These are phyloP conservation scores for Spizellomyces sp. DNA, from an alignment of 192 early-diverging fungal species.

Conservation along the genomic window DNA sequence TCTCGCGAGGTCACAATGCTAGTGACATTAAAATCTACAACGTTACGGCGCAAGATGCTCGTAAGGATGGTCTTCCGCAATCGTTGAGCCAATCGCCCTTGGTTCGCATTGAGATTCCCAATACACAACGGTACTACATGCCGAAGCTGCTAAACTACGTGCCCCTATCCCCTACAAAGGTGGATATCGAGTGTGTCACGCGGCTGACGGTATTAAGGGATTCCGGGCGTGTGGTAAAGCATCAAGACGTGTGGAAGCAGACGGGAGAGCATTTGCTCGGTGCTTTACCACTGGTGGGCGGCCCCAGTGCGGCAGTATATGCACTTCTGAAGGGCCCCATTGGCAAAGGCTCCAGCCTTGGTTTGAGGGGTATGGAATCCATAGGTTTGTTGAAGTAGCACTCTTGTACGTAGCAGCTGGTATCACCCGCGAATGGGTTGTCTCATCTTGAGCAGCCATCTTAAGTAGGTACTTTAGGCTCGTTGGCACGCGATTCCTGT, in stretches of 20 bases:
- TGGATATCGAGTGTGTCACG: constrained; percentile 5
- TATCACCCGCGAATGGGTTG: too few species aligned
- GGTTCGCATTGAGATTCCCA: constrained; percentile 18
- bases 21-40: not conserved
- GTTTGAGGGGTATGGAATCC: not conserved
- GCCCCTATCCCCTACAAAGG: constrained; percentile 11
- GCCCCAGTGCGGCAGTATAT: constrained; percentile 5
- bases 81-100: not conserved
- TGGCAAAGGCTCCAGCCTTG: constrained; percentile 11
- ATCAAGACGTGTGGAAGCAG: constrained; percentile 25
- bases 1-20: constrained; percentile 1
- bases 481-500: too few species aligned
- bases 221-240: constrained; percentile 22
- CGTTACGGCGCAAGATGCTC: not conserved
- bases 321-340: constrained; percentile 1
- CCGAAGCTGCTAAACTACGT: constrained; percentile 6
- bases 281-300: constrained; percentile 12
- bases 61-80: constrained; percentile 1
- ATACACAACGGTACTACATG: constrained; percentile 18
- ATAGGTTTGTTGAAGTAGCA: constrained; percentile 1
- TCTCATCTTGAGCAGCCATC: too few species aligned
- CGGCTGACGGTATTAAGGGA: constrained; percentile 6
- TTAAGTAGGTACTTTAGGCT: too few species aligned
- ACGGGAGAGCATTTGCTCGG: constrained; percentile 22
- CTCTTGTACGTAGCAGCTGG: too few species aligned